Percentiles rank a stretch among this genome's conserved stretches.
Conservation (phyloP, 148 eudicot genomes). For the Rhododendron ferrugineum region DNA sequence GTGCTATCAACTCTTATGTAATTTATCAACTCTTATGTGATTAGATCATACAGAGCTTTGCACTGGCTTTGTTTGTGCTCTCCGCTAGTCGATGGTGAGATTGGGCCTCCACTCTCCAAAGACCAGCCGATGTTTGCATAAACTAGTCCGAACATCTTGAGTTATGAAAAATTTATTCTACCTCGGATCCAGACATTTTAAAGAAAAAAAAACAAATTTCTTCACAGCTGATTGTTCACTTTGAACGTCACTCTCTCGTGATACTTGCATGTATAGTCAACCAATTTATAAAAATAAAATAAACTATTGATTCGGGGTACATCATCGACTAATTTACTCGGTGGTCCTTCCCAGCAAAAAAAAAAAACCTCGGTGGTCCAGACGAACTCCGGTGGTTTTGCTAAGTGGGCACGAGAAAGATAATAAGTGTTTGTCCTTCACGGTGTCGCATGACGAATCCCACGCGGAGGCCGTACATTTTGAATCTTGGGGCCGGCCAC, state of each 20-base stretch:
- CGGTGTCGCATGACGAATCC: no score
- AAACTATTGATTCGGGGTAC: neutral
- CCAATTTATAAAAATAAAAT: neutral
- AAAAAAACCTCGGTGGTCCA: neutral
- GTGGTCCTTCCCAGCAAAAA: neutral
- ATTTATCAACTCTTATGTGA: no score
- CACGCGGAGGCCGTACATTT: fast-evolving
- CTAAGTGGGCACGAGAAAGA: neutral
- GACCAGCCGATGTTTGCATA: fast-evolving
- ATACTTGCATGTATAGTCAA: neutral
- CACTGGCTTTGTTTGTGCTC: neutral
- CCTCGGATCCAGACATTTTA: neutral
- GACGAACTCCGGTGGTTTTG: neutral
- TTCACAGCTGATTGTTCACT: neutral
- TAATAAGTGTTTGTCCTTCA: neutral
- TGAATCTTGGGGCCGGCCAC: neutral
- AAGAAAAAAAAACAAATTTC: no score
- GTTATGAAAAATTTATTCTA: neutral
- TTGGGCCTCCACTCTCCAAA: neutral
- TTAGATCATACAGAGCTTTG: neutral
- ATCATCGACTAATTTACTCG: neutral
- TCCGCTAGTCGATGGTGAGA: neutral
- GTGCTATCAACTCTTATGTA: no score
- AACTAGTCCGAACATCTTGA: fast-evolving
- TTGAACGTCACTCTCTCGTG: neutral